Percentiles rank a stretch among this genome's conserved stretches.
Conservation (phyloP, 805 yeast genomes). For the Candida vaughaniae region DNA sequence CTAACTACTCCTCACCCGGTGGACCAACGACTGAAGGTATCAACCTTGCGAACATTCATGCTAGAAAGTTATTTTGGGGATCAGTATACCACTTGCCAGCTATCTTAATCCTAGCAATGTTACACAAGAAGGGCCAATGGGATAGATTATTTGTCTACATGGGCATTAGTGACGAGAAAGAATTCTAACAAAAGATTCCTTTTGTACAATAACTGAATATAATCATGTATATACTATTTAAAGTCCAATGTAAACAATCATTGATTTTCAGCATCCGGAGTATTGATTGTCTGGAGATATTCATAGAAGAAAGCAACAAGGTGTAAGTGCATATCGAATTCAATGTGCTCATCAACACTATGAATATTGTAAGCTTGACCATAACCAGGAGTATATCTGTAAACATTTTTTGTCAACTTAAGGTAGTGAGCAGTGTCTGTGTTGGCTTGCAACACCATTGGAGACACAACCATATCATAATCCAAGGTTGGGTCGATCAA, state of each 20-base stretch:
- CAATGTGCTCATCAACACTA: constrained; percentile 36
- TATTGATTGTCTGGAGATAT: constrained; percentile 44
- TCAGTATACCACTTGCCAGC: constrained; percentile 94
- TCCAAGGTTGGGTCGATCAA: constrained; percentile 34
- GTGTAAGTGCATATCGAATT: constrained; percentile 33
- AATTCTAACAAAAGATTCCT: too few relatives aligned
- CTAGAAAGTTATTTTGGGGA: constrained; percentile 88
- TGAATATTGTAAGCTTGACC: constrained; percentile 23
- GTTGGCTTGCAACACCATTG: constrained; percentile 55
- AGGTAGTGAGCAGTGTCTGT: constrained; percentile 64
- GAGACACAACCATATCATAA: constrained; percentile 40
- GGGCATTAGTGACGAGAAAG: constrained; percentile 10
- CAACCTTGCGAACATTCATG: constrained; percentile 61
- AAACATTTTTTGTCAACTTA: constrained; percentile 53
- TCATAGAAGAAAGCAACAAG: constrained; percentile 40
- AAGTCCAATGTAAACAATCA: background rate
- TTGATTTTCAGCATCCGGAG: constrained; percentile 11
- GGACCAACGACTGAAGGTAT: constrained; percentile 57
- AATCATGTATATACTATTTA: background rate
- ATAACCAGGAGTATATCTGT: constrained; percentile 41
- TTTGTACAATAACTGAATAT: background rate
- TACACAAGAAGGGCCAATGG: constrained; percentile 96
- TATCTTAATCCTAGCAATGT: constrained; percentile 83
- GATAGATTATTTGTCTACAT: constrained; percentile 48
- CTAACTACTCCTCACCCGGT: constrained; percentile 46